Base-by-base conservation (phyloP, 2,329 filamentous ascomycete species). In the Aspergillus transmontanensis region DNA sequence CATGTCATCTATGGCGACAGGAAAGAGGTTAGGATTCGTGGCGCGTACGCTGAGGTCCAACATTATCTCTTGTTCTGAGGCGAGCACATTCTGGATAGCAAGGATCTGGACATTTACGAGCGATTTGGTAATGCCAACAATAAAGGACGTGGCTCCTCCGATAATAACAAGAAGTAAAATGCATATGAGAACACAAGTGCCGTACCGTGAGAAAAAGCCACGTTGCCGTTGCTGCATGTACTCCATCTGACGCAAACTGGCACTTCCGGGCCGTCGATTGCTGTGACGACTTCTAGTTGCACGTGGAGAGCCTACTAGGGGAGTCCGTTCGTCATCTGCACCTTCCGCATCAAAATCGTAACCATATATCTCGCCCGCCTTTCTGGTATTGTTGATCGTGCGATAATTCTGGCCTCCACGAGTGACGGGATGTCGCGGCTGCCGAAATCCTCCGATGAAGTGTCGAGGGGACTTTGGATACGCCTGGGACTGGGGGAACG, bases 41-140 rank as follows among this genome's bases (percentile, higher is more conserved):
- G 94, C 95, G 69, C 88, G 88, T 64, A 99, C 92, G 23, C 92
- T 88, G 56, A 99, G 81, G 76, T 99, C 94, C 72, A 98, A 86
- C 87, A 99, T 97, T 48, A 99, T 85, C 75, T 98, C 94, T 76
- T 97, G 92, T 76, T 97, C 92, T 71, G 92, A 97, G 2, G 94
- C 94, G 56, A 98, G 86, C 28, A 99, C 93, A 69, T 97, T 96
- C 71, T 90, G 88, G 68, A 99, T 93, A 66, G 90, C 89, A 60
- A 90, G 83, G 51, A 98, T 87, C 67, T 90, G 84, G 63, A 98
- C 91, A 67, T 91, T 88, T 30, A 87, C 86, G 55, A 99, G 85
- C 7, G 94, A 92, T 73, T 96, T 93, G 34, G 94, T 96, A 23
- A 94, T 94, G 53, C 93, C 92, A 78, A 97, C 90, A 78, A 97